phyloP scores from a whole-genome alignment of 2,329 filamentous ascomycete species.

The Talaromyces sp. region DNA sequence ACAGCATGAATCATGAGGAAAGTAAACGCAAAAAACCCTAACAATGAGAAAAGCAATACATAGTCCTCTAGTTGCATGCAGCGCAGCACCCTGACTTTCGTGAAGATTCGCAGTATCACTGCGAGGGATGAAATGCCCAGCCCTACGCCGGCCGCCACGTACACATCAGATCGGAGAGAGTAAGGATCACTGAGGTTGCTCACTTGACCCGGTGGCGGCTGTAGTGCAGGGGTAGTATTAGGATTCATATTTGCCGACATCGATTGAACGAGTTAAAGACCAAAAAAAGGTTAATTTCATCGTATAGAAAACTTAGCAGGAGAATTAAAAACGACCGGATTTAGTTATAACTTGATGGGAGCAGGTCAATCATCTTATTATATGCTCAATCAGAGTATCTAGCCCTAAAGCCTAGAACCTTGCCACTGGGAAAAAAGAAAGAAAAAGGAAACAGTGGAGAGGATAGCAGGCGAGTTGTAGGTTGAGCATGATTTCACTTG shows the following conservation, averaged over 20 bases:
- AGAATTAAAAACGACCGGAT: neutral
- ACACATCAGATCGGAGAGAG: neutral
- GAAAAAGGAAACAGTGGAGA: too few relatives aligned
- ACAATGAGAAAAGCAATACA: neutral
- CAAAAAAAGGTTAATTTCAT: neutral
- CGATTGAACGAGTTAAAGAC: neutral
- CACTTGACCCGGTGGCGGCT: neutral
- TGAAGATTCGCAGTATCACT: slow-evolving; percentile 8
- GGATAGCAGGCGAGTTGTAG: too few relatives aligned
- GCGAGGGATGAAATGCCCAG: slow-evolving; percentile 4
- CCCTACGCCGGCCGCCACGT: slow-evolving; percentile 4
- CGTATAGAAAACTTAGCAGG: neutral
- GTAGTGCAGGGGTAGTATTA: slow-evolving; percentile 1
- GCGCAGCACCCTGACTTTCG: slow-evolving; percentile 3
- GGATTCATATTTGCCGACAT: neutral
- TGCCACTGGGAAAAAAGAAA: too few relatives aligned
- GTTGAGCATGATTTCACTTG: too few relatives aligned
- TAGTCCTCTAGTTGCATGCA: slow-evolving; percentile 8
- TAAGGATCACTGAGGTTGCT: slow-evolving; percentile 8
- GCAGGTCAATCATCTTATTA: too few relatives aligned
- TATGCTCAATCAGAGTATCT: too few relatives aligned
- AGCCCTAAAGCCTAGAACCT: too few relatives aligned
- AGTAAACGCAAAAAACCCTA: slow-evolving; percentile 4
- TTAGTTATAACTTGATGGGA: too few relatives aligned
- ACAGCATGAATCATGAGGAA: slow-evolving; percentile 7